Evolutionary conservation across 345 rosid species (phyloP), one percentile per base, ranked within the genome.

Genomic region (Moricandia moricandioides): DNA sequence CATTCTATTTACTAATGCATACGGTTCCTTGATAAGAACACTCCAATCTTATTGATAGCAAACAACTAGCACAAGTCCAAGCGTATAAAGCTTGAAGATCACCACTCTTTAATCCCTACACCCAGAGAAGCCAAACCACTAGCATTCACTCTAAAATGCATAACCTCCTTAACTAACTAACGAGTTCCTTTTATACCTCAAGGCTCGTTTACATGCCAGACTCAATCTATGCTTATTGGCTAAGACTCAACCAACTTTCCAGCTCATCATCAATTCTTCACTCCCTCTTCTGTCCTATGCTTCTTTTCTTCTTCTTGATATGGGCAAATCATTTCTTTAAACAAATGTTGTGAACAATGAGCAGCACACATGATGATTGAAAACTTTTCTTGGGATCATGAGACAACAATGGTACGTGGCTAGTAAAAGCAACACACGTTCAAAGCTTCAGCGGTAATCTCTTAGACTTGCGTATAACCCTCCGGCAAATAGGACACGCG

Each of bases 401-500:
- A 45, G 52, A 45, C 17, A 45, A 45, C 5, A 45, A 45, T n/a
- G 17, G 52, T 21, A 21, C 24, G 24, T 45, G 52, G 52, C 5
- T 45, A n/a, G 14, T 16, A 45, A 45, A 45, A 45, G 52, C 52
- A n/a, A 45, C 52, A 45, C 5, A 3, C 17, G 17, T 6, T 45
- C 52, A 45, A 45, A 45, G 52, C n/a, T 45, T 45, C 52, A 45
- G 8, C 17, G 52, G 52, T 45, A 45, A n/a, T 45, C 52, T 45
- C 52, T 45, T 45, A 45, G 52, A 45, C n/a, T 45, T 45, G 52
- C 85, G 87, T 67, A 91, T 72, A 0, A 84, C 79, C 78, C 96
- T 86, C 69, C 98, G 85, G 71, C 98, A 91, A 72, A 93, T 89
- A 5, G 97, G 98, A 78, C 94, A 93, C 30, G 86, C 75, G 65